Base-by-base conservation (phyloP, 176 grass and related monocot genomes). In the Oryza brachyantha region DNA sequence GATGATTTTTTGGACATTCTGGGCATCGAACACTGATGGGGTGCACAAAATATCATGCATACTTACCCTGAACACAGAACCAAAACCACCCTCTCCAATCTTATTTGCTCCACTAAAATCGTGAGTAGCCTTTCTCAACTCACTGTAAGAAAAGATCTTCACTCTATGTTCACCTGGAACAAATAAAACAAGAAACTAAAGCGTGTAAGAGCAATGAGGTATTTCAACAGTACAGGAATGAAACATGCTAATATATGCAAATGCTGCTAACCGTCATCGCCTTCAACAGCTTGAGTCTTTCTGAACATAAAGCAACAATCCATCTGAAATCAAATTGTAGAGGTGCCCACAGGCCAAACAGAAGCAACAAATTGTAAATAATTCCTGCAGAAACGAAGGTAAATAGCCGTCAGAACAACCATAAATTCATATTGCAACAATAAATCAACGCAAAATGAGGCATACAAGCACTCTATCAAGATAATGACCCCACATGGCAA, bases 51-150 rank as follows among this genome's bases (percentile, higher is more conserved):
- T 21, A 41, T 54, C 38, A 26, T 34, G 64, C 6, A 61, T 65
- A 57, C n/a, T 72, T 89, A 97, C 94, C 86, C 87, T 89, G 76
- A 89, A 93, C 10, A 97, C 94, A 52, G 91, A 84, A 81, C 94
- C 94, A 13, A 97, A 97, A 81, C 94, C 94, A 17, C 94, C 94
- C 80, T 93, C 86, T 36, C 94, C 94, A 84, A 97, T 82, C 82
- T 97, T 97, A 19, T 97, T 97, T 73, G 84, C 84, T 14, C 42
- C 64, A 59, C 81, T 88, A 68, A 97, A 97, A 81, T 70, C 77
- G 34, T 84, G 81, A 8, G 94, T 93, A n/a, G 94, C 91, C 59
- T 86, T 91, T 64, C 86, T 97, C 91, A 97, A 82, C 29, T 90
- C 94, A 8, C 72, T 91, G 81, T 89, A 97, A 76, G 91, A 78